These are phyloP conservation scores for Fragosphaeria purpurea DNA, from an alignment of 2,329 filamentous ascomycete genomes.

Conservation along the genomic window DNA sequence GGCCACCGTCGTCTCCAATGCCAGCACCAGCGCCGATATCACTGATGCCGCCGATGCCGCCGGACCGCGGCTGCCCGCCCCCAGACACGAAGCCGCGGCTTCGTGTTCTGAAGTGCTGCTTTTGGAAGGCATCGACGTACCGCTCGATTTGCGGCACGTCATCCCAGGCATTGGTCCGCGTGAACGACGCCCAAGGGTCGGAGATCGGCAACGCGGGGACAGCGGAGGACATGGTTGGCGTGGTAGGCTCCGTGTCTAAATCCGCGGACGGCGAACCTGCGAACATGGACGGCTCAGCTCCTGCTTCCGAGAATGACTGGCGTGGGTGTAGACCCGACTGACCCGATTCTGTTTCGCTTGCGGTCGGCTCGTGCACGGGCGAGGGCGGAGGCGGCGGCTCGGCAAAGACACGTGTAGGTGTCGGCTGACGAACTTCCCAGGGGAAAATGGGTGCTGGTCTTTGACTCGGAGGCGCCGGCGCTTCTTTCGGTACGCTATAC, in stretches of 20 bases:
- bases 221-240: constrained; percentile 40
- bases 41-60: constrained; percentile 18
- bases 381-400: constrained; percentile 23
- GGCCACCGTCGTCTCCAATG: background rate
- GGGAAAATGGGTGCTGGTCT: constrained; percentile 69
- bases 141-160: constrained; percentile 76
- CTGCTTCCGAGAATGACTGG: constrained; percentile 11
- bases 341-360: constrained; percentile 17
- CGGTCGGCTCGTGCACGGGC: constrained; percentile 28
- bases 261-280: constrained; percentile 26
- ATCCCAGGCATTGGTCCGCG: constrained; percentile 86
- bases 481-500: constrained; percentile 66
- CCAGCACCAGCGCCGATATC: background rate
- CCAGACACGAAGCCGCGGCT: constrained; percentile 17
- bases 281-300: constrained; percentile 23
- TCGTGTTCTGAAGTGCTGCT: constrained; percentile 35
- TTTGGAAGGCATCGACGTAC: constrained; percentile 71
- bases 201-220: constrained; percentile 30
- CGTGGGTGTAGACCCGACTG: constrained; percentile 13
- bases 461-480: constrained; percentile 42
- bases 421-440: constrained; percentile 67
- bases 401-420: constrained; percentile 54
- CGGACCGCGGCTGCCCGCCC: constrained; percentile 12
- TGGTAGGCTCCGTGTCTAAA: constrained; percentile 32
- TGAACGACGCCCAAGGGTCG: constrained; percentile 63